Conservation (phyloP, 768 basidiomycete species). For the Leucocoprinus birnbaumii region DNA sequence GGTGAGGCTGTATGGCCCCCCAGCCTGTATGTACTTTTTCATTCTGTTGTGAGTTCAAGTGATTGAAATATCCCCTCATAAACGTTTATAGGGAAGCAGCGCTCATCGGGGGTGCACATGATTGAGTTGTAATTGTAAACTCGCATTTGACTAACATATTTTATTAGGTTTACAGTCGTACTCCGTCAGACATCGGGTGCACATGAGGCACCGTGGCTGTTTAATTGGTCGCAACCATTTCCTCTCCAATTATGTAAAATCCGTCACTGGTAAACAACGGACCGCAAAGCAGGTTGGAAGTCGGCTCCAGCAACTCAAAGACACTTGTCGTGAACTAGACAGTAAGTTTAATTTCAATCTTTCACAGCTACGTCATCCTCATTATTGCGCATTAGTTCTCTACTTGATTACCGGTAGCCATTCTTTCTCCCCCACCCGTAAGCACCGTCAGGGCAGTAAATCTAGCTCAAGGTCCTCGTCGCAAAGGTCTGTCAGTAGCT, state of each 20-base stretch:
- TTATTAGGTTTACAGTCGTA: slow-evolving; percentile 59
- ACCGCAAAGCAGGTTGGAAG: slow-evolving; percentile 79
- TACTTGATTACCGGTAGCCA: slow-evolving; percentile 8
- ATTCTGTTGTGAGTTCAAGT: slow-evolving; percentile 1
- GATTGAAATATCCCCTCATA: not conserved
- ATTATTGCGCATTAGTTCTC: not conserved
- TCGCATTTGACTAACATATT: not conserved
- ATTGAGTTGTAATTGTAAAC: not conserved
- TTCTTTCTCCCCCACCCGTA: slow-evolving; percentile 1
- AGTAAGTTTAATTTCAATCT: not conserved
- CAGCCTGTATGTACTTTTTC: slow-evolving; percentile 35
- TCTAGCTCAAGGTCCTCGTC: not conserved
- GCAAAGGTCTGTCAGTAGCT: not conserved
- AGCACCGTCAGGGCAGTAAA: not conserved
- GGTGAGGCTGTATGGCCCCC: slow-evolving; percentile 79
- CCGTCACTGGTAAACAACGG: slow-evolving; percentile 59
- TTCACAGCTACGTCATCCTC: not conserved
- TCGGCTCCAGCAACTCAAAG: slow-evolving; percentile 73
- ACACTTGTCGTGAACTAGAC: slow-evolving; percentile 50
- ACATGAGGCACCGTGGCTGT: slow-evolving; percentile 61
- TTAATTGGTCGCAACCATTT: slow-evolving; percentile 79
- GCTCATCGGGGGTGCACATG: slow-evolving; percentile 57
- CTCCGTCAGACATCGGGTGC: slow-evolving; percentile 58
- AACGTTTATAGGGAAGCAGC: slow-evolving; percentile 49
- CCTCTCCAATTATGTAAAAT: slow-evolving; percentile 71